These are phyloP conservation scores for Trichocladium uniseriatum DNA, from an alignment of 495 filamentous ascomycete genomes.

Conservation along the genomic window DNA sequence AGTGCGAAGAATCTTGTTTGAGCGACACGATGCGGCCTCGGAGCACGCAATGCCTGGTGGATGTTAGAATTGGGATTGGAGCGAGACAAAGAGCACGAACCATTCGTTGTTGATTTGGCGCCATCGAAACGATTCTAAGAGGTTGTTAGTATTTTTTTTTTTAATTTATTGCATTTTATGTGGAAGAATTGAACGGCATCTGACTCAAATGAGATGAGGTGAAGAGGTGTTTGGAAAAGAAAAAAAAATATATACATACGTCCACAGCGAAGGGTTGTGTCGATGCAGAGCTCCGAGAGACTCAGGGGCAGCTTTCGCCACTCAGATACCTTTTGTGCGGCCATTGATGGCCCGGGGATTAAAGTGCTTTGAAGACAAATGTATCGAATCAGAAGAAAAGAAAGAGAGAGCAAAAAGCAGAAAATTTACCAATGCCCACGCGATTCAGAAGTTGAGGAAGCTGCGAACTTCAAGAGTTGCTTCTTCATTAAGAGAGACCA, in stretches of 20 bases:
- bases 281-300: conserved; percentile 75
- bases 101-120: conserved; percentile 76
- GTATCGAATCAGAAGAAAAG: background rate
- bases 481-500: conserved; percentile 1
- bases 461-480: too few relatives aligned
- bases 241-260: conserved; percentile 23
- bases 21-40: conserved; percentile 76
- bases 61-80: conserved; percentile 10
- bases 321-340: conserved; percentile 39
- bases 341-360: conserved; percentile 10
- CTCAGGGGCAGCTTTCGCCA: conserved; percentile 78
- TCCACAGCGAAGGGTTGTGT: conserved; percentile 83
- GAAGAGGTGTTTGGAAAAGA: background rate
- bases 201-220: background rate
- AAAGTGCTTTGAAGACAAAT: background rate
- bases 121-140: conserved; percentile 78
- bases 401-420: background rate
- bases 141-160: background rate
- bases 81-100: conserved; percentile 29
- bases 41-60: conserved; percentile 63
- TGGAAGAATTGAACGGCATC: too few relatives aligned
- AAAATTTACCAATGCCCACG: background rate
- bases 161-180: background rate
- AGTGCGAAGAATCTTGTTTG: conserved; percentile 64
- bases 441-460: background rate